Conservation (phyloP, 2,329 filamentous ascomycete species). For the Cephalotrichum gorgonifer region DNA sequence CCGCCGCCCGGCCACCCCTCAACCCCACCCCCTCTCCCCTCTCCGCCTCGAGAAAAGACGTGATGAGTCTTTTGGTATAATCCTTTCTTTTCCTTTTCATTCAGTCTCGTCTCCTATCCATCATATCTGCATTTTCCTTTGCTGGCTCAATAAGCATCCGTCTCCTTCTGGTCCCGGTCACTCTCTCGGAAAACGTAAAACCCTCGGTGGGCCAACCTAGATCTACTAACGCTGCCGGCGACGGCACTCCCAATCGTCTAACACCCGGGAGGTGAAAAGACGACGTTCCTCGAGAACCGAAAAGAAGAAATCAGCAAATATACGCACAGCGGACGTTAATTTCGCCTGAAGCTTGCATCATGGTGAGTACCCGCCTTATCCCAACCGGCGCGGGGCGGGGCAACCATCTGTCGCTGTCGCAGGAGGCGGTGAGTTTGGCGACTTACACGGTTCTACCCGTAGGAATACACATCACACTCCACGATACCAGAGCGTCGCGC, state of each 20-base stretch:
- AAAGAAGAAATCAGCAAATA: not conserved
- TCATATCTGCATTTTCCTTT: not conserved
- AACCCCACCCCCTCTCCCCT: slow-evolving; percentile 2
- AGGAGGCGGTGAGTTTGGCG: not conserved
- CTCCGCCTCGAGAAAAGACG: not conserved
- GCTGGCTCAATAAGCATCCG: not conserved
- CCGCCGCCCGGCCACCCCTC: not conserved
- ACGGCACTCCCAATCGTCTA: not conserved
- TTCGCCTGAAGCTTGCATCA: not conserved
- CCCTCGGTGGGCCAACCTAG: not conserved
- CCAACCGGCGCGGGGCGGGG: too few species aligned
- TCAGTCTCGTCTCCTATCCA: not conserved
- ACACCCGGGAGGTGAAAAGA: not conserved
- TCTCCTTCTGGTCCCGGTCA: too few species aligned
- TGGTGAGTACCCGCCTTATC: not conserved
- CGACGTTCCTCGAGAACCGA: not conserved
- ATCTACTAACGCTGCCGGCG: not conserved
- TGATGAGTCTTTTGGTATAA: not conserved
- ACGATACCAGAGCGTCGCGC: slow-evolving; percentile 10
- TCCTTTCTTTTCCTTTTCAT: not conserved
- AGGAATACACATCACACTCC: slow-evolving; percentile 1
- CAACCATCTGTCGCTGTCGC: not conserved
- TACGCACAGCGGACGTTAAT: not conserved
- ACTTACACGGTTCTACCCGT: not conserved
- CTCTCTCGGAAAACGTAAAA: too few species aligned